Base-by-base conservation (phyloP, 805 yeast species). In the Komagataella phaffii region DNA sequence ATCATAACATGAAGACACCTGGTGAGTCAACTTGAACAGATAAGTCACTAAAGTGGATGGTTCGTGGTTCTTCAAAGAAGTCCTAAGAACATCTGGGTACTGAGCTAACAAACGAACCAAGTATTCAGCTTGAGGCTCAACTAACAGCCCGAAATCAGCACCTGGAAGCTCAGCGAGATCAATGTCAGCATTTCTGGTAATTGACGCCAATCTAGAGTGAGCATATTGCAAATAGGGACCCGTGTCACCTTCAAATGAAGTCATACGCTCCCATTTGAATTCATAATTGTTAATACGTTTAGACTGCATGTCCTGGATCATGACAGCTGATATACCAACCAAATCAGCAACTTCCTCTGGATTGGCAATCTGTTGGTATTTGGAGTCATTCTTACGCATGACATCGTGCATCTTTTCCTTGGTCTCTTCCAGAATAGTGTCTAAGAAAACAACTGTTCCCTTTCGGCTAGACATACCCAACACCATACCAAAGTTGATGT, bases 191-290 rank as follows among this genome's bases (percentile, higher is more conserved):
- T 51, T 49, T 74, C 98, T 85, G 71, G 88, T 90, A 60, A 93
- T 89, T 6, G 97, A 89, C 71, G 95, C 80, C 65, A 93, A 80
- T 70, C 99, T 87, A 18, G 98, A 89, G 71, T 93, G 99, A 47
- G 99, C 98, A 64, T 93, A 93, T 71, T 93, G 99, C 66, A 93
- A 77, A 72, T 93, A 93, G 54, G 99, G 98, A 66, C 99, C 99
- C 53, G 99, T 93, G 70, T 93, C 99, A 70, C 99, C 99, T 75
- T 93, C 99, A 58, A 93, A 90, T 3, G 98, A 88, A 47, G 86
- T 77, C 97, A 93, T 93, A 74, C 99, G 85, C 61, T 87, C 88
- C 99, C 99, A 93, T 69, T 88, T 87, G 72, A 93, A 93, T 62
- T 83, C 88, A 73, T 93, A 93, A 73, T 93, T 91, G 75, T 91